Evolutionary conservation across 2,329 filamentous ascomycete species (phyloP), one percentile per base, ranked within the genome.

Genomic region (Tolypocladium album): DNA sequence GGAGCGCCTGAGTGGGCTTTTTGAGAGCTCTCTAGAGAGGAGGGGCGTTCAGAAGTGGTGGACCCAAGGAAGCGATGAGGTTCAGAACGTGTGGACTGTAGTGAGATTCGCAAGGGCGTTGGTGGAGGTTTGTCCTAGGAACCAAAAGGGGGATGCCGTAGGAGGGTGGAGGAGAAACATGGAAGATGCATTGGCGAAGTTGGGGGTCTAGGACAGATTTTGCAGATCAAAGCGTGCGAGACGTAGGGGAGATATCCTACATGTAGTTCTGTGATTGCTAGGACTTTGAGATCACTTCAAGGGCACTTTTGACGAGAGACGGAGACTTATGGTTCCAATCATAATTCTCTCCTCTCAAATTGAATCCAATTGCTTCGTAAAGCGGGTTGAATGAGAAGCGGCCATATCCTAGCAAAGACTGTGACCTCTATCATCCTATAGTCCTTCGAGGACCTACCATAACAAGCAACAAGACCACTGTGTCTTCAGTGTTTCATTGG

Each of bases 101-200:
- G 60, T 67, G n/a, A 64, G 65, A 52, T 66, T 67, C 58, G 60
- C 70, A 42, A 62, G 70, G 27, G 69, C 67, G 7, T 67, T 73
- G 59, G 65, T 69, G 3, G 69, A 72, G 52, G 66, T 71, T 13
- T 67, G 62, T 45, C 69, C 69, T 3, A 58, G 64, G 50, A 66
- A 63, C 1, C 63, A 69, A 61, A 59, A 59, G 11, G 34, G 34
- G 27, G 68, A 69, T n/a, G 57, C 61, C 36, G 64, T 66, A 3
- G 40, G 43, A 13, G 57, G 39, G n/a, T 71, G 66, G 64, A 66
- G 64, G 56, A 57, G 45, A 24, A 60, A 55, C 13, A 61, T 57
- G 5, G 61, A 61, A 40, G 60, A 55, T 27, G 59, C 59, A 3
- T 55, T 67, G 59, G 36, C 34, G 4, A 59, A 57, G 39, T 58